Evolutionary conservation across 1,284 basidiomycete genomes (phyloP).

Genomic region (Pholiota adiposa): DNA sequence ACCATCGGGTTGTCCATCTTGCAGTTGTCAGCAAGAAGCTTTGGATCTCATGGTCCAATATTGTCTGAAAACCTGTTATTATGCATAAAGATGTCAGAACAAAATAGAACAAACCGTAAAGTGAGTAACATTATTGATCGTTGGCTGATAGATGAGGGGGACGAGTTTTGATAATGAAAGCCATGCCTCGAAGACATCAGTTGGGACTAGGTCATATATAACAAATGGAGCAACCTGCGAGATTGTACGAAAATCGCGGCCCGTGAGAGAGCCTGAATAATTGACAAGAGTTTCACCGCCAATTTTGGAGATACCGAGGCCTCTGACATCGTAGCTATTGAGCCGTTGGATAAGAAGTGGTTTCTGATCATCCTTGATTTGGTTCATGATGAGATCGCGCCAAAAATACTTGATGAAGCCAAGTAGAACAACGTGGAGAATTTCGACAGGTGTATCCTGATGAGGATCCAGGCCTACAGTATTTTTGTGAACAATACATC

Average conservation of each 20-base stretch:
- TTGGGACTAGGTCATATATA: slow-evolving; percentile 30
- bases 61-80: slow-evolving; percentile 21
- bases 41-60: slow-evolving; percentile 30
- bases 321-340: neutral
- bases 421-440: slow-evolving; percentile 41
- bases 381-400: slow-evolving; percentile 34
- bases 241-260: slow-evolving; percentile 35
- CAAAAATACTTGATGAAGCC: slow-evolving; percentile 45
- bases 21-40: slow-evolving; percentile 32
- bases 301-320: neutral
- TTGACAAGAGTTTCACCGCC: slow-evolving; percentile 33
- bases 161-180: slow-evolving; percentile 32
- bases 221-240: slow-evolving; percentile 42
- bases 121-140: slow-evolving; percentile 36
- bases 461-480: slow-evolving; percentile 28
- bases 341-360: slow-evolving; percentile 18
- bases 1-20: slow-evolving; percentile 34
- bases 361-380: slow-evolving; percentile 25
- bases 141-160: slow-evolving; percentile 39
- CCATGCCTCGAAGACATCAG: slow-evolving; percentile 31
- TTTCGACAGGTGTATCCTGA: slow-evolving; percentile 40
- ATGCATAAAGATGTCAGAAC: slow-evolving; percentile 21
- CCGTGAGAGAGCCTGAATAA: neutral
- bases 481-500: neutral
- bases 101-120: no score